These are phyloP conservation scores for Colletotrichum ledebouriae DNA, from an alignment of 2,329 filamentous ascomycete species.

Conservation along the genomic window DNA sequence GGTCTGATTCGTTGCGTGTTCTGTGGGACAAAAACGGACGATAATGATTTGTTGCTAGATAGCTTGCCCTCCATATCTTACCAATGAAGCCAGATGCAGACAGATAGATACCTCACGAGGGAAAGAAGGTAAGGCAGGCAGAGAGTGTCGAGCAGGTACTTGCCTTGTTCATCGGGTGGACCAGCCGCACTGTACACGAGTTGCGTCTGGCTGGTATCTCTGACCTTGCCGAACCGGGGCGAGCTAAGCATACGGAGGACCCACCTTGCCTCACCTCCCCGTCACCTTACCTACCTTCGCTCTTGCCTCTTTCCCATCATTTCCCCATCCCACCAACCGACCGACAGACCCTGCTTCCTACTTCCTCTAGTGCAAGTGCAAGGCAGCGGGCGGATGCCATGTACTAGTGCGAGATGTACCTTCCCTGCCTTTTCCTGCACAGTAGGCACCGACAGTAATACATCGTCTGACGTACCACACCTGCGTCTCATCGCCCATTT, in stretches of 20 bases:
- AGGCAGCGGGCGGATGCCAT: slow-evolving; percentile 9
- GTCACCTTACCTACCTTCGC: not conserved
- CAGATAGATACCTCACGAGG: not conserved
- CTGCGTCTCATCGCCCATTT: slow-evolving; percentile 5
- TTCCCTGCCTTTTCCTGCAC: slow-evolving; percentile 16
- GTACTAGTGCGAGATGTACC: slow-evolving; percentile 18
- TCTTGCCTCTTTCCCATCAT: slow-evolving; percentile 33
- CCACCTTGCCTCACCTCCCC: slow-evolving; percentile 27
- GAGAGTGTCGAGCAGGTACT: slow-evolving; percentile 14
- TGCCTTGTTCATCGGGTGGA: slow-evolving; percentile 3
- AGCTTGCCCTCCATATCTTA: not conserved
- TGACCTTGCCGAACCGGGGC: slow-evolving; percentile 17
- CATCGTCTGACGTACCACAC: slow-evolving; percentile 17
- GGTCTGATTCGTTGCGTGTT: too few species aligned
- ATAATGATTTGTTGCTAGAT: too few species aligned
- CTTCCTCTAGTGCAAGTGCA: not conserved
- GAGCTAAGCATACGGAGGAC: slow-evolving; percentile 9
- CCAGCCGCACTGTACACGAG: slow-evolving; percentile 25
- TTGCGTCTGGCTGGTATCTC: slow-evolving; percentile 17
- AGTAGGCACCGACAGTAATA: not conserved
- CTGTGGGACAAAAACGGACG: too few species aligned
- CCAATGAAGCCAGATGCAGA: not conserved
- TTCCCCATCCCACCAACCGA: slow-evolving; percentile 20
- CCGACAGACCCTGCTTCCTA: slow-evolving; percentile 26
- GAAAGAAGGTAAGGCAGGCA: not conserved